Conservation (phyloP, 805 yeast species). For the Saccharomycopsis guyanensis region DNA sequence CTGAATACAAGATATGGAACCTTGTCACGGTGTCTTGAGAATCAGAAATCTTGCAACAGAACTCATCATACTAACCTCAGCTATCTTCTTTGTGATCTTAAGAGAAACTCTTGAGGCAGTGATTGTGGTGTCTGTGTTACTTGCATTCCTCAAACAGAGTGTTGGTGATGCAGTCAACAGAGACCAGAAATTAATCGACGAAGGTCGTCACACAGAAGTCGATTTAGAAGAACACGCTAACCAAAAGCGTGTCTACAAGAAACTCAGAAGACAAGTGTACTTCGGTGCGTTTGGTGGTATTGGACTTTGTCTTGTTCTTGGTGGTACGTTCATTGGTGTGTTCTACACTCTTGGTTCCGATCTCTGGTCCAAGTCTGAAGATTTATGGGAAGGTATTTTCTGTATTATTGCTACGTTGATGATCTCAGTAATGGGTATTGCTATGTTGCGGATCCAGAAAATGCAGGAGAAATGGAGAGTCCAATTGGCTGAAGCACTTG, state of each 20-base stretch:
- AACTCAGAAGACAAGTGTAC: constrained; percentile 74
- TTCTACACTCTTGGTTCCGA: constrained; percentile 74
- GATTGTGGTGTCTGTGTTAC: constrained; percentile 63
- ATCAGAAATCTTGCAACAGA: constrained; percentile 21
- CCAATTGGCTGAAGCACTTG: constrained; percentile 78
- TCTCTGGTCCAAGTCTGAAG: constrained; percentile 82
- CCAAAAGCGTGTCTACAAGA: constrained; percentile 40
- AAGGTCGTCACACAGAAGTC: constrained; percentile 12
- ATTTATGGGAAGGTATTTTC: constrained; percentile 93
- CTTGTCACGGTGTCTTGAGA: too few species aligned
- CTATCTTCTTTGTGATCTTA: constrained; percentile 63
- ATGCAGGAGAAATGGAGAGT: constrained; percentile 96
- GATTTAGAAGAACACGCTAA: neutral
- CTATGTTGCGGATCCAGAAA: constrained; percentile 90
- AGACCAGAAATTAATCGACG: constrained; percentile 18
- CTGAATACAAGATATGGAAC: too few species aligned
- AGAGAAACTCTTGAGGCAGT: constrained; percentile 72
- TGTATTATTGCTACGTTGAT: constrained; percentile 81
- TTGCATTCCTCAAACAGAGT: constrained; percentile 59
- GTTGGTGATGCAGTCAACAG: constrained; percentile 16
- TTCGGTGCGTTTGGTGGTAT: constrained; percentile 67
- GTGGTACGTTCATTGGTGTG: constrained; percentile 90
- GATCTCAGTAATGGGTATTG: constrained; percentile 90
- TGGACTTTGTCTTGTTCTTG: constrained; percentile 68
- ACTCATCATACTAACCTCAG: too few species aligned